Evolutionary conservation across 352 stramenopile genomes (phyloP), one percentile per base, ranked within the genome.

Genomic region (Phytophthora rubi): DNA sequence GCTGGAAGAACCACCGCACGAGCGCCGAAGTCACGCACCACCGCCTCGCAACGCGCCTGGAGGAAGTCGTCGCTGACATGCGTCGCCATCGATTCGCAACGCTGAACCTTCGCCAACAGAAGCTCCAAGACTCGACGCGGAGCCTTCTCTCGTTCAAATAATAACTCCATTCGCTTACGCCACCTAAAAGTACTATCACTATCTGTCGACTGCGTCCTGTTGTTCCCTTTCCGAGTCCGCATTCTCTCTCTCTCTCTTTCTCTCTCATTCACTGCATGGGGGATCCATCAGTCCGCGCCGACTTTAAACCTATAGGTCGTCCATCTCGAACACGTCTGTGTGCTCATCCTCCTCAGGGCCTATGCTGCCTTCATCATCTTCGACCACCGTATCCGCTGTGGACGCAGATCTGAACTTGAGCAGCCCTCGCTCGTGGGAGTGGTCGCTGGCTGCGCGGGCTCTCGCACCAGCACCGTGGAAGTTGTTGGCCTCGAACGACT

Each of bases 321-420:
- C 84, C 84, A 92, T 92, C 62, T 80, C 77, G 49, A 92, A 92
- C 21, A 92, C 71, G 48, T 82, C 73, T 35, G 71, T 68, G 52
- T 81, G 72, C 28, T 75, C 69, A 3, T 68, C 67, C 55, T 79
- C 65, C 6, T 87, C 78, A 0, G 82, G 73, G 2, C 76, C 68
- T 4, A 52, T 63, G 21, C 32, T 44, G 18, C 53, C 68, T 16
- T 78, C 64, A 16, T 85, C 80, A 2, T 85, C 75, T 7, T 82
- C 83, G 2, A 39, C 63, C 13, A 68, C 61, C 3, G 73, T 83
- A 18, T 82, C 72, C 9, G 77, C 70, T 4, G 76, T 82, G 2
- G 76, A 79, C 47, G 61, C 44, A 8, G 79, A 76, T 51, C 72
- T 59, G 55, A 58, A 63, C 63, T 66, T 62, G 44, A 69, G 42